A percentile compares a stretch with the other conserved stretches of the same genome.
phyloP scores from a whole-genome alignment of 2,329 filamentous ascomycete genomes.

The Trichoderma sp. region DNA sequence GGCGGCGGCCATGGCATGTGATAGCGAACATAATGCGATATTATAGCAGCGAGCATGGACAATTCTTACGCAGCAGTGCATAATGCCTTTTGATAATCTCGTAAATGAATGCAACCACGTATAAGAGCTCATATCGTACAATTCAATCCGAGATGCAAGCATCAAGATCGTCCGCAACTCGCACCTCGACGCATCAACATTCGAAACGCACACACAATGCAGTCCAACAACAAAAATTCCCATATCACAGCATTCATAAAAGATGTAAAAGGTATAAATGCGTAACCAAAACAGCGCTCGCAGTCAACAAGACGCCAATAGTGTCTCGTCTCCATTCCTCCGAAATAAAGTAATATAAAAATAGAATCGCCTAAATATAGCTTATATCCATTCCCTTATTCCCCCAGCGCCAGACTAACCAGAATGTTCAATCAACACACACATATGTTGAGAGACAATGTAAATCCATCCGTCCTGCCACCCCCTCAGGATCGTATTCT shows the following conservation, averaged over 20 bases:
- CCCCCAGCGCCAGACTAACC: conserved; percentile 22
- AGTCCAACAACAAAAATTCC: not conserved
- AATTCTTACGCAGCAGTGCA: not conserved
- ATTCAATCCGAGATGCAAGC: not conserved
- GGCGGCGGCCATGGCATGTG: not conserved
- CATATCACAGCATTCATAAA: not conserved
- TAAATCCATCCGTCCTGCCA: not conserved
- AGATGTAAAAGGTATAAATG: not conserved
- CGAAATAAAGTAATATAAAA: not conserved
- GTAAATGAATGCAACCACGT: not conserved
- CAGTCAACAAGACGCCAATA: not conserved
- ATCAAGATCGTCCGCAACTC: too few relatives aligned
- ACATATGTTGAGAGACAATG: not conserved
- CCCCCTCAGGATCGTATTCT: not conserved
- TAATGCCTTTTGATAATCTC: not conserved
- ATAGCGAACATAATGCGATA: not conserved
- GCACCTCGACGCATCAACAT: not conserved
- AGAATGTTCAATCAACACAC: not conserved
- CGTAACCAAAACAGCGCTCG: not conserved
- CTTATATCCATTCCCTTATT: conserved; percentile 1
- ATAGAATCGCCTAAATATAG: not conserved
- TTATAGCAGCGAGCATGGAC: not conserved
- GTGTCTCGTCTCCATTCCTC: not conserved
- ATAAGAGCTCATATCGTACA: not conserved
- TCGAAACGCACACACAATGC: not conserved